Base-by-base conservation (phyloP, 257 asterid genomes). In the Ballota nigra region DNA sequence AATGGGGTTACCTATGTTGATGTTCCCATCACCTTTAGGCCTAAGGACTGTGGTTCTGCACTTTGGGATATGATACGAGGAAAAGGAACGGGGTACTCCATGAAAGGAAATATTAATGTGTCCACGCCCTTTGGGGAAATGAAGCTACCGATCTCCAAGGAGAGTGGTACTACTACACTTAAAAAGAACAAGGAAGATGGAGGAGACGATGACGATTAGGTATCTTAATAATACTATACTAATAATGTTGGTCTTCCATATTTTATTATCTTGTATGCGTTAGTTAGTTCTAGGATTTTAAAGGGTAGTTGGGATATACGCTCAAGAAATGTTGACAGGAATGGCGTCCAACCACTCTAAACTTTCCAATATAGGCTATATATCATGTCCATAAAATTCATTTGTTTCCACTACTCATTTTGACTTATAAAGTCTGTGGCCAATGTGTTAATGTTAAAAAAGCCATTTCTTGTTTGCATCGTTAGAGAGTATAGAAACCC, bases 51-150 rank as follows among this genome's bases (percentile, higher is more conserved):
- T 66, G 98, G 98, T 3, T 89, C 98, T 16, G 99, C 99, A 26
- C 83, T 95, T 61, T 95, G 99, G 99, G 99, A 95, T 77, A 95
- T 95, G 99, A 92, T 95, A 2, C 82, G 96, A 65, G 98, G 98
- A 41, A 83, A 49, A 80, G 96, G 99, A 29, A 89, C 98, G 0
- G 97, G 96, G 20, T 95, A 95, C 53, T 51, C 86, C 49, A 89
- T 95, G 81, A 95, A 92, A 85, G 98, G 99, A 51, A 83, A 77
- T 66, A 82, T 92, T 56, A 67, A 89, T 52, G 98, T 86, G 49
- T 94, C 86, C 58, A 95, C 97, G 0, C 97, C 98, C 57, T 92
- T 92, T 75, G 99, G 97, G 63, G 88, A 82, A 8, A 95, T 95
- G 99, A 95, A 90, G 77, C 70, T 95, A 13, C 99, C 99, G 13